phyloP scores from a whole-genome alignment of 2,329 filamentous ascomycete genomes.

The Aplosporella prunicola region DNA sequence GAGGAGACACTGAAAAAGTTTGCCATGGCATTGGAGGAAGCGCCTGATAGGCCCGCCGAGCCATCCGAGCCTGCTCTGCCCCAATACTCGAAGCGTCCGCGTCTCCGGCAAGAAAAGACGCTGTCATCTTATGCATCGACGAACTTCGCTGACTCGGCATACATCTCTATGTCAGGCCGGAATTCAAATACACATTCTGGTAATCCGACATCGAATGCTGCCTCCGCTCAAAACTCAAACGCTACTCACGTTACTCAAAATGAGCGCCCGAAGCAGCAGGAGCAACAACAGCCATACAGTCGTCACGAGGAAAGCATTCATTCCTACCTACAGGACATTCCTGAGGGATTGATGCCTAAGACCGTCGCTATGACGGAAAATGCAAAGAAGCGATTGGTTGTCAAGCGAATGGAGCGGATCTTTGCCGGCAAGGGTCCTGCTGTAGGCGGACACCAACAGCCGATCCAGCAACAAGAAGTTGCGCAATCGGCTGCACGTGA shows the following conservation, averaged over 20 bases:
- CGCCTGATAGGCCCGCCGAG: slow-evolving; percentile 39
- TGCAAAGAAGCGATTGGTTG: slow-evolving; percentile 67
- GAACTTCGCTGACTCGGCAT: slow-evolving; percentile 47
- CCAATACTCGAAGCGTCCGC: slow-evolving; percentile 16
- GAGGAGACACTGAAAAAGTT: slow-evolving; percentile 66
- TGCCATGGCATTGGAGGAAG: slow-evolving; percentile 31
- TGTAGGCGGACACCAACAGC: slow-evolving; percentile 36
- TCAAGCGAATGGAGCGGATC: slow-evolving; percentile 66
- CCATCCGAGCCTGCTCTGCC: slow-evolving; percentile 14
- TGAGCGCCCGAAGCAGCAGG: slow-evolving; percentile 14
- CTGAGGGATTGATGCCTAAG: slow-evolving; percentile 56
- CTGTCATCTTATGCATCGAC: slow-evolving; percentile 42
- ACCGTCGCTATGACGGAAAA: slow-evolving; percentile 55
- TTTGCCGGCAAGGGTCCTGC: slow-evolving; percentile 60
- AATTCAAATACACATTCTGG: slow-evolving; percentile 30
- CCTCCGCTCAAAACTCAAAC: slow-evolving; percentile 13
- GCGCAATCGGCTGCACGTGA: slow-evolving; percentile 44
- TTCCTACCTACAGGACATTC: slow-evolving; percentile 63
- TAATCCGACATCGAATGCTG: too few relatives aligned
- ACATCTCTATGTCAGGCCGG: slow-evolving; percentile 51
- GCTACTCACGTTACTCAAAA: slow-evolving; percentile 9
- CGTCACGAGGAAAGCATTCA: slow-evolving; percentile 47
- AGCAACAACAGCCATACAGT: slow-evolving; percentile 38
- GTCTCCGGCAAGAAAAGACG: slow-evolving; percentile 46
- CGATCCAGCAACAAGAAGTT: slow-evolving; percentile 48